phyloP scores from a whole-genome alignment of 768 basidiomycete genomes.

The Suillus bovinus region DNA sequence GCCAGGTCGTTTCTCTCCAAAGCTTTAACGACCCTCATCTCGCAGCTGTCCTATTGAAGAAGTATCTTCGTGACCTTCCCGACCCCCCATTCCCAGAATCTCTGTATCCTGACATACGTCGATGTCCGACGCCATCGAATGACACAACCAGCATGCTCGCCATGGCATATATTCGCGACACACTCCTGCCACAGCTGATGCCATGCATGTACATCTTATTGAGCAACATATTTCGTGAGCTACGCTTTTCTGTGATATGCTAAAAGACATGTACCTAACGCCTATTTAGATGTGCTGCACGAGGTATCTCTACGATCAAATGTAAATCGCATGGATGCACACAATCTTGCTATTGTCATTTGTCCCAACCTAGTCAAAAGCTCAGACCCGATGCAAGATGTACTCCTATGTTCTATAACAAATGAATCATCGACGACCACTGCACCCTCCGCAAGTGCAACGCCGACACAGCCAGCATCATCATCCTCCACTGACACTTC shows the following conservation, averaged over 20 bases:
- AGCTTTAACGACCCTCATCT: conserved; percentile 77
- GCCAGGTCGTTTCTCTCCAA: conserved; percentile 76
- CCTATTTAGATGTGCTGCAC: conserved; percentile 66
- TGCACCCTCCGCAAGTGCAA: conserved; percentile 16
- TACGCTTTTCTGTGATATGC: neutral
- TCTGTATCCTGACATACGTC: conserved; percentile 62
- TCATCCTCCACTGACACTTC: conserved; percentile 28
- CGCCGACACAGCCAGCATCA: conserved; percentile 8
- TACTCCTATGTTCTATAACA: conserved; percentile 69
- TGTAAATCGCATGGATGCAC: conserved; percentile 78
- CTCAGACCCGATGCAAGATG: conserved; percentile 66
- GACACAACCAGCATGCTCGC: conserved; percentile 57
- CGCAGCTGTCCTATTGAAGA: conserved; percentile 84
- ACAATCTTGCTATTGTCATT: conserved; percentile 79
- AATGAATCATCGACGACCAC: conserved; percentile 43
- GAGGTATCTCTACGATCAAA: conserved; percentile 70
- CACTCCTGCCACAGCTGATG: conserved; percentile 63
- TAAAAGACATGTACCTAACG: neutral
- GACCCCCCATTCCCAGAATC: conserved; percentile 75
- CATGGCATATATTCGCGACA: conserved; percentile 67
- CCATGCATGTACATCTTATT: conserved; percentile 75
- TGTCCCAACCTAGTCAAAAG: conserved; percentile 79
- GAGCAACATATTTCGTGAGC: conserved; percentile 65
- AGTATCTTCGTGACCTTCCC: conserved; percentile 80
- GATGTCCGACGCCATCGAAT: conserved; percentile 61